Percentiles rank a stretch among this genome's conserved stretches.
Conservation (phyloP, 1,284 basidiomycete species). For the Sanghuangporus weigelae region DNA sequence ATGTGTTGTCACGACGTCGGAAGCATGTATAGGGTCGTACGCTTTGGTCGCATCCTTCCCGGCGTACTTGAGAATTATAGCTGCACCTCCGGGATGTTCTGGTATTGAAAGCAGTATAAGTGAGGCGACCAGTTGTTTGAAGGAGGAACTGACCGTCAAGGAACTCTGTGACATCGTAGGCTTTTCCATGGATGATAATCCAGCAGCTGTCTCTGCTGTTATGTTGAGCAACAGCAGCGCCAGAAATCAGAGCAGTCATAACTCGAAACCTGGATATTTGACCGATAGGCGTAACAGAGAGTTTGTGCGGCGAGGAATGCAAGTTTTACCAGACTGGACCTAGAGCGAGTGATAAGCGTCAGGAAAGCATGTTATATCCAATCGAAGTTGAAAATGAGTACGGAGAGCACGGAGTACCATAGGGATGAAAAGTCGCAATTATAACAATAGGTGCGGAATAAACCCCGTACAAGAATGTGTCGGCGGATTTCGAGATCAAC, state of each 20-base stretch:
- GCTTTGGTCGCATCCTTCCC: slow-evolving; percentile 73
- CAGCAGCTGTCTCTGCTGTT: slow-evolving; percentile 49
- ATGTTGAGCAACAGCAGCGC: slow-evolving; percentile 36
- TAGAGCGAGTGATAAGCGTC: not conserved
- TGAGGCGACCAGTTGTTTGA: slow-evolving; percentile 27
- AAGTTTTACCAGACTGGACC: not conserved
- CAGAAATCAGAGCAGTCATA: slow-evolving; percentile 1
- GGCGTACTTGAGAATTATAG: slow-evolving; percentile 63
- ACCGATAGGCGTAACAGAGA: not conserved
- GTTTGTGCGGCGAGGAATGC: not conserved
- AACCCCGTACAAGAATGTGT: not conserved
- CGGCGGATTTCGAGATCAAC: not conserved
- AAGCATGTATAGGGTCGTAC: slow-evolving; percentile 61
- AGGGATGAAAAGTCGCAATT: not conserved
- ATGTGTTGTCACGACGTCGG: slow-evolving; percentile 57
- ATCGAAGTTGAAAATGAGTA: too few relatives aligned
- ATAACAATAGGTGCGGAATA: not conserved
- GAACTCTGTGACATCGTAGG: slow-evolving; percentile 71
- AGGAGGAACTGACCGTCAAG: slow-evolving; percentile 42
- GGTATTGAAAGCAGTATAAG: not conserved
- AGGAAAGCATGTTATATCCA: too few relatives aligned
- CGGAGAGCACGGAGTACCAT: not conserved
- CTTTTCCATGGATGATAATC: slow-evolving; percentile 71
- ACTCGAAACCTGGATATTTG: too few relatives aligned
- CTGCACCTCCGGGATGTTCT: slow-evolving; percentile 38